These are phyloP conservation scores for Camellia oleifera DNA, from an alignment of 179 eudicot species.

Conservation along the genomic window DNA sequence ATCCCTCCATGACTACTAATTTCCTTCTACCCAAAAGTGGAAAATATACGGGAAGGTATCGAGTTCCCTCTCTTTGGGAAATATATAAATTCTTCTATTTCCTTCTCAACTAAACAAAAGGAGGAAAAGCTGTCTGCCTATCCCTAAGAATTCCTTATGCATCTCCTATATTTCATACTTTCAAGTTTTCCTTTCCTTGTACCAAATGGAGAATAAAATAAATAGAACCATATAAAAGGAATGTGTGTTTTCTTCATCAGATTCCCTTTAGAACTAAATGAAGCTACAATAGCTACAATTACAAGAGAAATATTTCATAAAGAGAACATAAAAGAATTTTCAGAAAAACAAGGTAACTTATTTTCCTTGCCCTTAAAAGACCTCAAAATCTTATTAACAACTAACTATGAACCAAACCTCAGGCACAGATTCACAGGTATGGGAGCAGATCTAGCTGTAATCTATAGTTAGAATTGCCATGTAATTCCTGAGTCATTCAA, in stretches of 20 bases:
- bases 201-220: background rate
- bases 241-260: background rate
- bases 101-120: background rate
- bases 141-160: background rate
- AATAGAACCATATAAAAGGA: background rate
- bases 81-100: background rate
- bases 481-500: background rate
- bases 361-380: background rate
- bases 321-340: background rate
- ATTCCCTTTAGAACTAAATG: background rate
- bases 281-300: background rate
- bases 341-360: background rate
- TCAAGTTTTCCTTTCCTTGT: background rate
- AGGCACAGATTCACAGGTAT: background rate
- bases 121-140: background rate
- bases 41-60: background rate
- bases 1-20: background rate
- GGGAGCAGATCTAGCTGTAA: background rate
- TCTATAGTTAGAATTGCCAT: background rate
- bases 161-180: background rate
- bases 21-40: background rate
- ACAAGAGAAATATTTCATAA: background rate
- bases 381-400: background rate
- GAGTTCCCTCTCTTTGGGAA: background rate
- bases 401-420: background rate